Evolutionary conservation across 148 eudicot species (phyloP).

Genomic region (Vaccinium corymbosum): DNA sequence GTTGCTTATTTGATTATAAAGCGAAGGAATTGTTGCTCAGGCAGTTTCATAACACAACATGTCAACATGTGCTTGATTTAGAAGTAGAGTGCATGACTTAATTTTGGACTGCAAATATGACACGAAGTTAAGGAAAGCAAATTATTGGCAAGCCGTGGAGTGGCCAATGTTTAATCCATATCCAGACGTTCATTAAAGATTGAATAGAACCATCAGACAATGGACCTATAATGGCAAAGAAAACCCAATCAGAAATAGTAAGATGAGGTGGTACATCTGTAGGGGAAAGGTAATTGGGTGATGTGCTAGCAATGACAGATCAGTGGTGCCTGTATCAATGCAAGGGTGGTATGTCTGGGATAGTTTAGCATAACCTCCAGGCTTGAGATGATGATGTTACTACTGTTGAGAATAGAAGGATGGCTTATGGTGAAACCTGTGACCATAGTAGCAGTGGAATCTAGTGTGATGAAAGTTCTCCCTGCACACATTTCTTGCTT

Average conservation of each 20-base stretch:
- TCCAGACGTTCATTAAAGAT: background rate
- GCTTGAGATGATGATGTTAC: background rate
- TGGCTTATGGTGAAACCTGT: background rate
- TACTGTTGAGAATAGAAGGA: background rate
- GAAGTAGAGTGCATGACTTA: background rate
- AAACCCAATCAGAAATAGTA: background rate
- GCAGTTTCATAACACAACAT: background rate
- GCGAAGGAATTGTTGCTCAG: background rate
- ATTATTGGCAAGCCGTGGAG: background rate
- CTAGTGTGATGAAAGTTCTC: slow-evolving; percentile 6
- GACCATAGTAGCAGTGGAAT: background rate
- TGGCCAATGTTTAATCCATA: background rate
- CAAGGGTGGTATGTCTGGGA: background rate
- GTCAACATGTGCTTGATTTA: background rate
- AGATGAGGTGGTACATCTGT: background rate
- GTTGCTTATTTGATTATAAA: background rate
- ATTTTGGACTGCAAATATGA: background rate
- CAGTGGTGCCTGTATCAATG: background rate
- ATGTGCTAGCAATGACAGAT: background rate
- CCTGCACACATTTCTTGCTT: background rate
- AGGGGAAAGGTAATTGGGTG: background rate
- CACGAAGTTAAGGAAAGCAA: background rate
- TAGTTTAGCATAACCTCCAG: background rate
- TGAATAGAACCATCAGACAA: background rate
- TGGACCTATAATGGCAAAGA: background rate